These are phyloP conservation scores for Solanum hybrid DNA, from an alignment of 305 asterid species.

Conservation along the genomic window DNA sequence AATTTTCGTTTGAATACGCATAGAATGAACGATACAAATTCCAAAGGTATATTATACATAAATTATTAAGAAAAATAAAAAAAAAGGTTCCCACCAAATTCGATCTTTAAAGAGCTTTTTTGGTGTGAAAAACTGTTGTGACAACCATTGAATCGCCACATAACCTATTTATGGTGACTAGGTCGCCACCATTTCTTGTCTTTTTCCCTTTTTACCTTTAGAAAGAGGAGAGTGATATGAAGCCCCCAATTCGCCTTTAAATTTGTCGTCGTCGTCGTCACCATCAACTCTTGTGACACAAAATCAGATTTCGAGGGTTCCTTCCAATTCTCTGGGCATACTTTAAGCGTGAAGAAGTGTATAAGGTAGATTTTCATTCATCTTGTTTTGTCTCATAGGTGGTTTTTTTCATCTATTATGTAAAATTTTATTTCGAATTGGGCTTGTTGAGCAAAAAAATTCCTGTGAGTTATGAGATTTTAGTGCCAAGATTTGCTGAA, in stretches of 20 bases:
- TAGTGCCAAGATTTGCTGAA: background rate
- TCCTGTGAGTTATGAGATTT: background rate
- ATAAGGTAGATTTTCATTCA: background rate
- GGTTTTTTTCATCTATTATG: background rate
- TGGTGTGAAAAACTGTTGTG: background rate
- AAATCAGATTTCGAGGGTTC: background rate
- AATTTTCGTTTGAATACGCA: background rate
- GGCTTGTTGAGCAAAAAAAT: background rate
- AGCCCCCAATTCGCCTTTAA: background rate
- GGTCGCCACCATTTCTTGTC: background rate
- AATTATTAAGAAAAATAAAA: background rate
- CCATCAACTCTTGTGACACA: background rate
- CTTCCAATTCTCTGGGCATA: background rate
- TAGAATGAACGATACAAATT: background rate
- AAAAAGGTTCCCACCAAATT: background rate
- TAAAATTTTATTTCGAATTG: background rate
- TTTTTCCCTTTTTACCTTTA: background rate
- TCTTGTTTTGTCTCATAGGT: background rate
- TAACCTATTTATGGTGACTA: background rate
- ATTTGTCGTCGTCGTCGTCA: background rate
- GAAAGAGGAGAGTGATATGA: background rate
- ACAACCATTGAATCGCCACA: background rate
- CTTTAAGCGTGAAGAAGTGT: background rate
- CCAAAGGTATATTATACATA: background rate
- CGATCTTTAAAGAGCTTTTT: background rate